Conservation (phyloP, 202 grass and related monocot genomes). For the Setaria viridis region DNA sequence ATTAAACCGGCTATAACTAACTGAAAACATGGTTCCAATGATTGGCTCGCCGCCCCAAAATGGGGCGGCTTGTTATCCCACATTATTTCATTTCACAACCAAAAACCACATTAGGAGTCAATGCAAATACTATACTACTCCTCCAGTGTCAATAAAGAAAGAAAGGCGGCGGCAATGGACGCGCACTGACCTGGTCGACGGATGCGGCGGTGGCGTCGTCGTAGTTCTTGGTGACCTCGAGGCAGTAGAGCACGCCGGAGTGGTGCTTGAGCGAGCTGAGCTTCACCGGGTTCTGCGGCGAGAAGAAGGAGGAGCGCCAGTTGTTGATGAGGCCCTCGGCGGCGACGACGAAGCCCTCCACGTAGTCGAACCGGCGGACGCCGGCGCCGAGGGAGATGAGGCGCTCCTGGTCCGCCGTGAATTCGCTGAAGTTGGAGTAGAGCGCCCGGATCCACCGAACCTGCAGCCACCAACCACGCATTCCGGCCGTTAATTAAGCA, state of each 20-base stretch:
- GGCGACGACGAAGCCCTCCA: slow-evolving; percentile 91
- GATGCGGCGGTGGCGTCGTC: slow-evolving; percentile 63
- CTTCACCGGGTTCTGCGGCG: slow-evolving; percentile 87
- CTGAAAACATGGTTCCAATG: slow-evolving; percentile 40
- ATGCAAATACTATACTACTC: background rate
- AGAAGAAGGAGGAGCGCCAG: slow-evolving; percentile 99
- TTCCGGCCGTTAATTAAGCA: background rate
- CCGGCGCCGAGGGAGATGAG: slow-evolving; percentile 69
- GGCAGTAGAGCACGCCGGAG: slow-evolving; percentile 80
- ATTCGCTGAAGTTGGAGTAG: slow-evolving; percentile 84
- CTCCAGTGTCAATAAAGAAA: background rate
- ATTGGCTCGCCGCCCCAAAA: slow-evolving; percentile 54
- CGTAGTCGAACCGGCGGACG: slow-evolving; percentile 76
- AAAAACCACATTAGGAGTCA: background rate
- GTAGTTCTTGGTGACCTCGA: slow-evolving; percentile 93
- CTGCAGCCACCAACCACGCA: slow-evolving; percentile 39
- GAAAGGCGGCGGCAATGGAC: slow-evolving; percentile 16
- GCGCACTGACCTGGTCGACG: slow-evolving; percentile 67
- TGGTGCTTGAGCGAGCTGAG: slow-evolving; percentile 70
- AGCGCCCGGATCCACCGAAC: slow-evolving; percentile 90
- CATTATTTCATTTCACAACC: background rate
- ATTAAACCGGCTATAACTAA: slow-evolving; percentile 28
- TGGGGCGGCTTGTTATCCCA: slow-evolving; percentile 3
- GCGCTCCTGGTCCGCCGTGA: slow-evolving; percentile 81
- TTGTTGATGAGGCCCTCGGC: slow-evolving; percentile 97